Percentiles rank a stretch among this genome's conserved stretches.
Evolutionary conservation across 116 monocot genomes (phyloP).

Genomic region (Posidonia oceanica): DNA sequence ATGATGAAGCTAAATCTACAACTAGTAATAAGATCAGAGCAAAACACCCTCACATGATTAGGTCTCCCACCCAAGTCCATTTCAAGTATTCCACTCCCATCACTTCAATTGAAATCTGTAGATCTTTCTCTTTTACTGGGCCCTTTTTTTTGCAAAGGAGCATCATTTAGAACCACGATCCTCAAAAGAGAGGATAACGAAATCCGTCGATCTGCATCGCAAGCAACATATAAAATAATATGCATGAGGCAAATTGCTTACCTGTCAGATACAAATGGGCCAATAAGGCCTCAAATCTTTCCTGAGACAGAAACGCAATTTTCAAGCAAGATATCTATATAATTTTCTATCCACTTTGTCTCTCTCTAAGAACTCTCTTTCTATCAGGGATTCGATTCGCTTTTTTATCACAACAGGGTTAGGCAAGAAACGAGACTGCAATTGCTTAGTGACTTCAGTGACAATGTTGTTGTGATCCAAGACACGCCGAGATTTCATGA

Average conservation of each 20-base stretch:
- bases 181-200: too few species aligned
- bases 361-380: conserved; percentile 89
- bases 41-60: too few species aligned
- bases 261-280: conserved; percentile 7
- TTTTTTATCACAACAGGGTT: conserved; percentile 93
- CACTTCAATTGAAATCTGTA: too few species aligned
- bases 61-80: too few species aligned
- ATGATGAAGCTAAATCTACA: too few species aligned
- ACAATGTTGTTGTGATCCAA: conserved; percentile 93
- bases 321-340: conserved; percentile 84
- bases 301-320: background rate
- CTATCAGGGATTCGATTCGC: conserved; percentile 81
- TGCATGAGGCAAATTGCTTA: background rate
- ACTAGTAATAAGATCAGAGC: too few species aligned
- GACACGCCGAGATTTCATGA: conserved; percentile 85
- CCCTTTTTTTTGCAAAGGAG: too few species aligned
- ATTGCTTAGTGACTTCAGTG: conserved; percentile 77
- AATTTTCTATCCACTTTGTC: conserved; percentile 78
- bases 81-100: too few species aligned
- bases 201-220: too few species aligned
- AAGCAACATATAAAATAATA: conserved; percentile 1
- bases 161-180: too few species aligned
- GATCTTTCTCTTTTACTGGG: too few species aligned
- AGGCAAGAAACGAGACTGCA: conserved; percentile 77
- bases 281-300: background rate